Base-by-base conservation (phyloP, 78 protist species). In the Dictyostelium intermedium region DNA sequence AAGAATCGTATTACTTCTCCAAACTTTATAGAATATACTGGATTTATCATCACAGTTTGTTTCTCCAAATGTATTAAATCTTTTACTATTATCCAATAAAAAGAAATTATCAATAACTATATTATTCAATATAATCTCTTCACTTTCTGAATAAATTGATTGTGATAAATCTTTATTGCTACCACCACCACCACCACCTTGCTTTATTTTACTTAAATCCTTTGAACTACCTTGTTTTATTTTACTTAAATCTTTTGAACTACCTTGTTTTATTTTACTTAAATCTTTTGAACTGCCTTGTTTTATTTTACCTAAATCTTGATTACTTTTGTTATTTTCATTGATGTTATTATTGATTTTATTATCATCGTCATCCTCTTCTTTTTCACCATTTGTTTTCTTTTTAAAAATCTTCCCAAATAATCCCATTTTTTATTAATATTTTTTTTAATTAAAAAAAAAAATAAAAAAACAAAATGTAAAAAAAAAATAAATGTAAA, bases 41-140 rank as follows among this genome's bases (percentile, higher is more conserved):
- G 39, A 27, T 34, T 72, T 72, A 18, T 27, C 45, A 27, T 32
- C n/a, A 66, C 34, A 27, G 11, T n/a, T 25, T 10, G 35, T 9
- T 10, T 30, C 74, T 9, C 11, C 6, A 18, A 56, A 56, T 34
- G 16, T 25, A 34, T 27, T 72, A 14, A 72, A 72, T 72, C 79
- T 72, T 16, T 18, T 34, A 16, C 25, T 14, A 72, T 72, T 72
- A 34, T 72, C 39, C 27, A 72, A 72, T 34, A 72, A 27, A 72
- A 72, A 72, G 79, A 72, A 72, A 34, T 72, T 72, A 34, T 72
- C 79, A 34, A 72, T 34, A 10, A 72, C 45, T 11, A 72, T 34
- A 72, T 72, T 72, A 72, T 72, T 72, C 35, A 72, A 72, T 72
- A 72, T 32, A 18, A 72, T 34, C 35, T 72, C 79, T 72, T 72